Conservation (phyloP, 352 stramenopile species). For the Pythium brassicae region DNA sequence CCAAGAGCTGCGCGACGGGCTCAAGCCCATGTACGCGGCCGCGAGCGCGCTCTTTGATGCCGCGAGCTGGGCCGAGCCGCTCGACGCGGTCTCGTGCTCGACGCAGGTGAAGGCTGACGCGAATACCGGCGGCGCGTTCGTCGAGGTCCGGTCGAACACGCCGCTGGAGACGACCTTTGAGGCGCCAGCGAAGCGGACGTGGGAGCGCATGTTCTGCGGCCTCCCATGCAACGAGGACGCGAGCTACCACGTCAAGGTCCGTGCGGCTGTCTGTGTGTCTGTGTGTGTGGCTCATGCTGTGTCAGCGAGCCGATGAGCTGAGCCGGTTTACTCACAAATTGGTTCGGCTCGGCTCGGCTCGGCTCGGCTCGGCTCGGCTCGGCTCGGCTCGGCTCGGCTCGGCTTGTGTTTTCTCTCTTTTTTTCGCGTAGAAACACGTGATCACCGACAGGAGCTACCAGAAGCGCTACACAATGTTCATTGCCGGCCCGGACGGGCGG, state of each 20-base stretch:
- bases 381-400: too few species aligned
- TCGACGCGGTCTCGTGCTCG: constrained; percentile 2
- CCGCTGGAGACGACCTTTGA: constrained; percentile 4
- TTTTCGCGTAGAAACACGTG: constrained; percentile 5
- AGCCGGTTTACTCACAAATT: too few species aligned
- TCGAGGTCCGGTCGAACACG: constrained; percentile 11
- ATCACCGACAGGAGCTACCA: constrained; percentile 8
- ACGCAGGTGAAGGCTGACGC: constrained; percentile 7
- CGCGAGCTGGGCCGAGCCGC: neutral
- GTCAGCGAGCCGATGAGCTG: too few species aligned
- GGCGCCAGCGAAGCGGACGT: constrained; percentile 4
- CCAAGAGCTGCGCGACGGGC: neutral
- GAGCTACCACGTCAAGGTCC: constrained; percentile 7
- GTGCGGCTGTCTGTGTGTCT: neutral
- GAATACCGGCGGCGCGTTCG: neutral
- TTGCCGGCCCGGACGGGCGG: constrained; percentile 3
- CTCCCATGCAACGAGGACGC: constrained; percentile 12
- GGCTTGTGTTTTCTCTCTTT: neutral
- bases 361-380: too few species aligned
- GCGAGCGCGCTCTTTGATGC: constrained; percentile 9
- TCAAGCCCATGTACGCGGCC: constrained; percentile 11
- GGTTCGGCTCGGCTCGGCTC: too few species aligned
- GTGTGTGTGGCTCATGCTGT: neutral
- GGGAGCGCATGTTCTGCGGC: constrained; percentile 11
- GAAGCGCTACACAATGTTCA: constrained; percentile 15